phyloP scores from a whole-genome alignment of 2,329 filamentous ascomycete species.

The Neofusicoccum laricinum region DNA sequence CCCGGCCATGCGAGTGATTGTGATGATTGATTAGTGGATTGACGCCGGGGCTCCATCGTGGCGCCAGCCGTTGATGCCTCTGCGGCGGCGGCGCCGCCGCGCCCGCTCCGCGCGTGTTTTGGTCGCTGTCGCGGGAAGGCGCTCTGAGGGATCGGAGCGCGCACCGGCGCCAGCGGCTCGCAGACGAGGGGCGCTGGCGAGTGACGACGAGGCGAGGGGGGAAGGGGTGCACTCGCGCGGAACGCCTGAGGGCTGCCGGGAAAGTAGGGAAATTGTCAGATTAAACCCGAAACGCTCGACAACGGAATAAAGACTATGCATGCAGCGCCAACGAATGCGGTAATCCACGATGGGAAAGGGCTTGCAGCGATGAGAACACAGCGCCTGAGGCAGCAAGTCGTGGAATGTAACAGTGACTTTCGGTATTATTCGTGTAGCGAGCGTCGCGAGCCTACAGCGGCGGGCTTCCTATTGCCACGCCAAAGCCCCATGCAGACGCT shows the following conservation, averaged over 20 bases:
- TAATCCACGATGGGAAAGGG: not conserved
- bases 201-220: conserved; percentile 4
- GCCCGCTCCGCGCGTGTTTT: conserved; percentile 11
- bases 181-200: not conserved
- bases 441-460: conserved; percentile 12
- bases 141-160: not conserved
- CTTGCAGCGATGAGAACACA: not conserved
- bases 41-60: conserved; percentile 9
- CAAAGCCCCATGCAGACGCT: conserved; percentile 3
- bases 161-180: conserved; percentile 2
- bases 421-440: conserved; percentile 13
- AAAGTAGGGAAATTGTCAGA: conserved; percentile 10
- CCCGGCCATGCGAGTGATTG: conserved; percentile 9
- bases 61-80: conserved; percentile 13
- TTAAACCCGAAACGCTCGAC: conserved; percentile 5
- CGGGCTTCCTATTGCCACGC: conserved; percentile 6
- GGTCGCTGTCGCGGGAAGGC: conserved; percentile 4
- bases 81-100: conserved; percentile 2
- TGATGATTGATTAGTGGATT: conserved; percentile 9
- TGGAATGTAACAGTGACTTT: not conserved
- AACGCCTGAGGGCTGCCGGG: not conserved
- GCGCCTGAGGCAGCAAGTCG: too few relatives aligned
- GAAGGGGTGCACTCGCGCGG: not conserved
- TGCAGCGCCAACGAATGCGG: not conserved
- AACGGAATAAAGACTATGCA: not conserved